Base-by-base conservation (phyloP, 2,329 filamentous ascomycete genomes). In the Cercospora brassicicola region DNA sequence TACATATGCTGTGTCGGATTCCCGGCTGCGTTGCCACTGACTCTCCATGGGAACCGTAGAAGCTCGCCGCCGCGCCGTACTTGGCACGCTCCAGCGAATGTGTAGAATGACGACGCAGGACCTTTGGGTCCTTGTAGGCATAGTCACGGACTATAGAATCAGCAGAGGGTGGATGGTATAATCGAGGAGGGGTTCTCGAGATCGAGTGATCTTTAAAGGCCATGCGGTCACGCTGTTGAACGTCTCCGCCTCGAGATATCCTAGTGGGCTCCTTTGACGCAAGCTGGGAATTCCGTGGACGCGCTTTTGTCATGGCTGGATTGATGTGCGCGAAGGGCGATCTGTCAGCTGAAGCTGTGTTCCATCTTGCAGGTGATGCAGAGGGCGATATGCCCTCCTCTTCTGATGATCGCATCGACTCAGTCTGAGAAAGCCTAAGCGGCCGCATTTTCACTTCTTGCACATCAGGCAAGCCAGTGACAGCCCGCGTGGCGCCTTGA, bases 31-130 rank as follows among this genome's bases (percentile, higher is more conserved):
- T 75, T 10, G 79, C 75, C 5, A 89, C 87, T 23, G 86, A 88
- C 74, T 89, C 79, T 8, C 87, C 87, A 70, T 86, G 83, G 73
- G 89, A 87, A 61, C 83, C 83, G 74, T 89, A 89, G 76, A 87
- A 89, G 53, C 87, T 85, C 26, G 73, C 72, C n/a, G 88, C 83
- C 2, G 87, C 87, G 51, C 87, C 88, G 65, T 83, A 82, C 11
- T 23, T 18, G 15, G 57, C 26, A 18, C 36, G 57, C 18, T 56
- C 53, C 11, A 64, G 18, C 36, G 60, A 64, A 7, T 61, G 61
- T 26, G 26, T 28, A 5, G 64, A 69, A 28, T 64, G 31, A n/a
- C 65, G 45, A 36, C 48, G 28, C 31, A 48, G 3, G n/a, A 8
- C 31, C 36, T 62, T 62, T 59, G 48, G 57, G 11, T 11, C 7